A percentile compares a stretch with the other conserved stretches of the same genome.
Evolutionary conservation across 495 filamentous ascomycete species (phyloP).

Genomic region (Parathielavia appendiculata): DNA sequence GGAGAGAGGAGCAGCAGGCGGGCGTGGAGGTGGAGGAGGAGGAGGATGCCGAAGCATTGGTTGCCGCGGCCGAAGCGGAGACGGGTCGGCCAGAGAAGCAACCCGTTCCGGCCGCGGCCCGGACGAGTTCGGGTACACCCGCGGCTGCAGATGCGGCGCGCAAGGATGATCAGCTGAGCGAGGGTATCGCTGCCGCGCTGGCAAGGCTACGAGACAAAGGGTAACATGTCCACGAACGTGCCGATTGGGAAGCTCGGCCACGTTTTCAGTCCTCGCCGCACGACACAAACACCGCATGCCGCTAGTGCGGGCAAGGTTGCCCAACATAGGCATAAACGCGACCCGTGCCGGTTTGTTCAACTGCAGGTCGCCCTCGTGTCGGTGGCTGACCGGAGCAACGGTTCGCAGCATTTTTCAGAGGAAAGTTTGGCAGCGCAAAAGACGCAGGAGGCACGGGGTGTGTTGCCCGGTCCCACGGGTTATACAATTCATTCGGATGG

Average conservation of each 20-base stretch:
- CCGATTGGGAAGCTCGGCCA: background rate
- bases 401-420: slow-evolving; percentile 3
- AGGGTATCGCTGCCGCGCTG: slow-evolving; percentile 50
- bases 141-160: slow-evolving; percentile 4
- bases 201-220: slow-evolving; percentile 47
- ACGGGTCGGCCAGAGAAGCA: slow-evolving; percentile 17
- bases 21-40: slow-evolving; percentile 29
- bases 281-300: slow-evolving; percentile 7
- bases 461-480: background rate
- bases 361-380: slow-evolving; percentile 4
- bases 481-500: background rate
- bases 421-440: background rate
- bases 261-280: background rate
- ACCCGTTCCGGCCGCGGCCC: background rate
- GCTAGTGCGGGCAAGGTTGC: background rate
- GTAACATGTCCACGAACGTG: slow-evolving; percentile 14
- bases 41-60: slow-evolving; percentile 46
- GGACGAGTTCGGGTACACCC: slow-evolving; percentile 7
- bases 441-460: background rate
- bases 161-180: slow-evolving; percentile 42
- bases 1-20: background rate
- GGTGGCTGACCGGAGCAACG: slow-evolving; percentile 5
- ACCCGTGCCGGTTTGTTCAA: background rate
- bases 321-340: background rate
- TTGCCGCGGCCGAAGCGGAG: slow-evolving; percentile 44